Evolutionary conservation across 83 land plant species (phyloP), one percentile per base, ranked within the genome.

Genomic region (Diphasiastrum complanatum): DNA sequence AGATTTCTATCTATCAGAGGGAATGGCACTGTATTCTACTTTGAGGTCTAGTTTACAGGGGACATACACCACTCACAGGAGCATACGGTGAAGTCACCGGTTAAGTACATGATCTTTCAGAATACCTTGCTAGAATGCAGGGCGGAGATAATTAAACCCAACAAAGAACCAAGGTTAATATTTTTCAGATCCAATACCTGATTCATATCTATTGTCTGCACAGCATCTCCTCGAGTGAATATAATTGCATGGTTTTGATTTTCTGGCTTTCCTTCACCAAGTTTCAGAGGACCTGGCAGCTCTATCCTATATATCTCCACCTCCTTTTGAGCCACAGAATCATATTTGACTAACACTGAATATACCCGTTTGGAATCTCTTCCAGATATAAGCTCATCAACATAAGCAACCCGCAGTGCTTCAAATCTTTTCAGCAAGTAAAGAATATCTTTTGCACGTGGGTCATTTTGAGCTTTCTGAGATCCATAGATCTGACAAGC

Each of bases 171-270:
- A 40, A 40, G 16, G 43, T n/a, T n/a, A n/a, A n/a, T n/a, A n/a
- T n/a, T n/a, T n/a, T n/a, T n/a, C n/a, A n/a, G n/a, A n/a, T n/a
- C n/a, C n/a, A n/a, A n/a, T 0, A 70, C 74, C 74, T 87, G 97
- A 55, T 91, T 91, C 97, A 91, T 91, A 70, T 91, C 97, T 51
- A 91, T 91, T 0, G 97, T 87, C 63, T 91, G 97, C n/a, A 87
- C 75, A 31, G 97, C 97, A 78, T 91, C 95, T 19, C 97, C 97
- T 49, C 89, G 74, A 0, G 97, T 91, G 68, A 91, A 91, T 32
- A 91, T 84, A 33, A 87, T 2, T 0, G 93, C 95, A 76, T 91
- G 97, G 56, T 91, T 91, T 72, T 91, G 97, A 53, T 91, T 91
- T 60, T 91, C 97, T 6, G 95, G 97, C 60, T 91, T 91, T n/a